phyloP scores from a whole-genome alignment of 108 stramenopile genomes.

The Discostella pseudostelligera region DNA sequence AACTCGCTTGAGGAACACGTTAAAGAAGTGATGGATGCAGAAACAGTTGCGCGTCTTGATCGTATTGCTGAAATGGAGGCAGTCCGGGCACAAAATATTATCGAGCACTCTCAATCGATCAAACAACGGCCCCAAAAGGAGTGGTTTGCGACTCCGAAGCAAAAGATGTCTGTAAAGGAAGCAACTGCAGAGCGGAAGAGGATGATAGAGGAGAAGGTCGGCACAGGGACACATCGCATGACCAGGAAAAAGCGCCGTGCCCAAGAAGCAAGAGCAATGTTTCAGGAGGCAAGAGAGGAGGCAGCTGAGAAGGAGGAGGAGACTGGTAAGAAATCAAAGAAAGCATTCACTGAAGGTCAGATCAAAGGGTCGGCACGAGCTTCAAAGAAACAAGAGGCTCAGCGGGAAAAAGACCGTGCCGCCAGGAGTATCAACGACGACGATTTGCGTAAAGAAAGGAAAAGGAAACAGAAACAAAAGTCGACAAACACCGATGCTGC shows the following conservation, averaged over 20 bases:
- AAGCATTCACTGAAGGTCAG: constrained; percentile 36
- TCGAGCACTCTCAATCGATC: constrained; percentile 76
- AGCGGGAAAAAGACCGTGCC: constrained; percentile 40
- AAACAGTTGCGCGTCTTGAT: constrained; percentile 85
- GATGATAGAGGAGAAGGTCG: constrained; percentile 71
- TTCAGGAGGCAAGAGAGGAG: constrained; percentile 47
- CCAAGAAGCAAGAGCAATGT: constrained; percentile 58
- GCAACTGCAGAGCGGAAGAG: constrained; percentile 61
- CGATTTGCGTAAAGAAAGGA: constrained; percentile 35
- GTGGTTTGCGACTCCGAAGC: constrained; percentile 80
- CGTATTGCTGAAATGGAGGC: constrained; percentile 88
- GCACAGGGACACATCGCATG: constrained; percentile 85
- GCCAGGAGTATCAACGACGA: constrained; percentile 44
- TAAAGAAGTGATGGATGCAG: constrained; percentile 79
- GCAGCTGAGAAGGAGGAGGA: constrained; percentile 43
- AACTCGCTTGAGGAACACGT: constrained; percentile 73
- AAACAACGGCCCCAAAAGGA: constrained; percentile 71
- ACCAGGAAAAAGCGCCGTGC: constrained; percentile 86
- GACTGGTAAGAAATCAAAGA: constrained; percentile 46
- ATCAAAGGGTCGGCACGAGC: constrained; percentile 60
- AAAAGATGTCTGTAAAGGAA: constrained; percentile 61
- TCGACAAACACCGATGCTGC: constrained; percentile 57
- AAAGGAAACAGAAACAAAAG: constrained; percentile 49
- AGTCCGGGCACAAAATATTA: constrained; percentile 76
- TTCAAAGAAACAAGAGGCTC: constrained; percentile 38